phyloP scores from a whole-genome alignment of 2,329 filamentous ascomycete species.

The Apiospora koreana region DNA sequence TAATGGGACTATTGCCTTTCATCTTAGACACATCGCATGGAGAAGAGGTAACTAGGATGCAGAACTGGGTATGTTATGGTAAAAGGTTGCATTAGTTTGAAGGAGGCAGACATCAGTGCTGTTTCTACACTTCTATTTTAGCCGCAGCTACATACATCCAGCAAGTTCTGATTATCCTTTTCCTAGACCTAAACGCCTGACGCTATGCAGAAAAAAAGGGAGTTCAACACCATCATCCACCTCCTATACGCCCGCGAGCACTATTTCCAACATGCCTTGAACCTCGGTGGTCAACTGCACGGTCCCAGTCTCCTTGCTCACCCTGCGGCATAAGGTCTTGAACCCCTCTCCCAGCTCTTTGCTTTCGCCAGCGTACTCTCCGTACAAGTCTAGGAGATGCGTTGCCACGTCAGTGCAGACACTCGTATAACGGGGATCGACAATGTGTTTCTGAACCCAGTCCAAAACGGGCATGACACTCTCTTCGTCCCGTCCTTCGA shows the following conservation, averaged over 20 bases:
- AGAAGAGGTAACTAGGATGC: neutral
- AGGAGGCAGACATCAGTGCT: conserved; percentile 3
- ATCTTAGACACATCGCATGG: neutral
- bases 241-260: conserved; percentile 45
- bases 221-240: neutral
- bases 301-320: conserved; percentile 76
- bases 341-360: conserved; percentile 72
- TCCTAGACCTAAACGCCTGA: conserved; percentile 13
- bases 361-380: conserved; percentile 74
- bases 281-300: conserved; percentile 82
- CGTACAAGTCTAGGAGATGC: conserved; percentile 84
- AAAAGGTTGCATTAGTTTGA: conserved; percentile 4
- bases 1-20: neutral
- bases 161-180: conserved; percentile 6
- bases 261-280: conserved; percentile 80
- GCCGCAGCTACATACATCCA: neutral
- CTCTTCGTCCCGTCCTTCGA: conserved; percentile 78
- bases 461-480: conserved; percentile 79
- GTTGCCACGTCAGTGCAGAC: conserved; percentile 83
- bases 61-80: neutral
- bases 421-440: conserved; percentile 77
- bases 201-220: conserved; percentile 13
- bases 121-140: neutral
- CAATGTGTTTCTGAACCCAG: conserved; percentile 81
- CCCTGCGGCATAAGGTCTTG: conserved; percentile 66